Evolutionary conservation across 371 early-diverging fungal genomes (phyloP).

Genomic region (Saksenaea vasiformis): DNA sequence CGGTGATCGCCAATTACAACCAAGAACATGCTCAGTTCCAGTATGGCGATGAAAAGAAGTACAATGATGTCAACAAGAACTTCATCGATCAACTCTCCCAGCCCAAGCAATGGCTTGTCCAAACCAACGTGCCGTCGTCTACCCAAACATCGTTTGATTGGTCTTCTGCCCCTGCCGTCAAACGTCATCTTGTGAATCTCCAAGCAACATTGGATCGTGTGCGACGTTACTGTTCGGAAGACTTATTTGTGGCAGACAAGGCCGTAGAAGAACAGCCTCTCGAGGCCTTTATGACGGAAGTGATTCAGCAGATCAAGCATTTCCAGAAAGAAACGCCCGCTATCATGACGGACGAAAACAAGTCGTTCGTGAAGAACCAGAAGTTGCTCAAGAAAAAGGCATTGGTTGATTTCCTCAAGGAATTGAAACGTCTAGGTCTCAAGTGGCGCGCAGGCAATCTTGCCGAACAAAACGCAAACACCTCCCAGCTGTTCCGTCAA

Average conservation of each 20-base stretch:
- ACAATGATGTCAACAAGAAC: slow-evolving; percentile 33
- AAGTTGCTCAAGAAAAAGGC: slow-evolving; percentile 87
- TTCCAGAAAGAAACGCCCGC: slow-evolving; percentile 71
- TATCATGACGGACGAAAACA: slow-evolving; percentile 66
- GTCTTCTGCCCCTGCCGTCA: slow-evolving; percentile 22
- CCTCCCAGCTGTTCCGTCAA: slow-evolving; percentile 34
- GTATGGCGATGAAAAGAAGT: slow-evolving; percentile 51
- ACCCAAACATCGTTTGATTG: slow-evolving; percentile 11
- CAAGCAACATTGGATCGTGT: slow-evolving; percentile 34
- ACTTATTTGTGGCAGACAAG: slow-evolving; percentile 28
- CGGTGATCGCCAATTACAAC: slow-evolving; percentile 72
- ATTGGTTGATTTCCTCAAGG: slow-evolving; percentile 83
- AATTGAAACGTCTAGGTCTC: slow-evolving; percentile 80
- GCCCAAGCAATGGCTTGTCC: slow-evolving; percentile 28
- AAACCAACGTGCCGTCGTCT: slow-evolving; percentile 19
- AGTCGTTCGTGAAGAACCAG: slow-evolving; percentile 70
- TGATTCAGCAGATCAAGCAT: slow-evolving; percentile 53
- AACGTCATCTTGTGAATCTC: slow-evolving; percentile 40
- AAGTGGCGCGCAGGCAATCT: slow-evolving; percentile 60
- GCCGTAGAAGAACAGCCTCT: slow-evolving; percentile 30
- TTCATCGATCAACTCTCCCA: slow-evolving; percentile 41
- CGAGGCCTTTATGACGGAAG: slow-evolving; percentile 51
- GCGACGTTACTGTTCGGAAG: slow-evolving; percentile 36
- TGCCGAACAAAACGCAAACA: slow-evolving; percentile 43
- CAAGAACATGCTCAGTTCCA: slow-evolving; percentile 55